Conservation (phyloP, 768 basidiomycete genomes). For the Tylopilus plumbeoviolaceoides region DNA sequence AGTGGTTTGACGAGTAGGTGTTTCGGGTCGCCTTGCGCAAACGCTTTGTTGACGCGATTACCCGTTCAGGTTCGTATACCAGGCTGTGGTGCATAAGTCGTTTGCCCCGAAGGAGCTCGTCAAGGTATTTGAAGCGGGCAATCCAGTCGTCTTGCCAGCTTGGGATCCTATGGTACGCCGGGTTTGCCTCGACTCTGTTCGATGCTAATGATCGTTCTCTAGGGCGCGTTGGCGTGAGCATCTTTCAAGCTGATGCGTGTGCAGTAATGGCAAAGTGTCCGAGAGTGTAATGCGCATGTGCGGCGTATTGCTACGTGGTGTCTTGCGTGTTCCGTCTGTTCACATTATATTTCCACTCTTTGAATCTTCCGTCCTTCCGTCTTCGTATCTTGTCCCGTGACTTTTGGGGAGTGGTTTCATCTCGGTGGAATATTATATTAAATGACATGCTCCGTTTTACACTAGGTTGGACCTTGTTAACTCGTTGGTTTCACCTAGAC, state of each 20-base stretch:
- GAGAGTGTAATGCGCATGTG: not conserved
- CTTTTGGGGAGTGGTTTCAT: too few relatives aligned
- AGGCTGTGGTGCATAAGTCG: constrained; percentile 82
- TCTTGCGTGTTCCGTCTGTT: not conserved
- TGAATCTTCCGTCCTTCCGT: not conserved
- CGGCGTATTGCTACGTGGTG: not conserved
- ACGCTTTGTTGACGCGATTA: constrained; percentile 1
- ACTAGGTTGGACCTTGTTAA: too few relatives aligned
- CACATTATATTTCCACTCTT: not conserved
- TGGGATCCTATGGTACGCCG: constrained; percentile 60
- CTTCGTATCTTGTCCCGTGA: not conserved
- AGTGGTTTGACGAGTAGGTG: constrained; percentile 87
- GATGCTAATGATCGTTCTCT: not conserved
- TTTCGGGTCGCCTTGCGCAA: not conserved
- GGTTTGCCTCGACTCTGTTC: not conserved
- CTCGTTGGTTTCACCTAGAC: too few relatives aligned
- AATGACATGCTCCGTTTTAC: too few relatives aligned
- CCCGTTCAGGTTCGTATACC: constrained; percentile 73
- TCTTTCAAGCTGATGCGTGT: not conserved
- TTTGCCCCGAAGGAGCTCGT: constrained; percentile 80
- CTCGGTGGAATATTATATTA: too few relatives aligned
- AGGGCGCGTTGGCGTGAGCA: constrained; percentile 26
- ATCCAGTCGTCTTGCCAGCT: constrained; percentile 67
- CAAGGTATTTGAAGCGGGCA: constrained; percentile 67
- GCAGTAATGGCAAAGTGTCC: too few relatives aligned